These are phyloP conservation scores for Neoscytalidium dimidiatum DNA, from an alignment of 2,329 filamentous ascomycete species.

Conservation along the genomic window DNA sequence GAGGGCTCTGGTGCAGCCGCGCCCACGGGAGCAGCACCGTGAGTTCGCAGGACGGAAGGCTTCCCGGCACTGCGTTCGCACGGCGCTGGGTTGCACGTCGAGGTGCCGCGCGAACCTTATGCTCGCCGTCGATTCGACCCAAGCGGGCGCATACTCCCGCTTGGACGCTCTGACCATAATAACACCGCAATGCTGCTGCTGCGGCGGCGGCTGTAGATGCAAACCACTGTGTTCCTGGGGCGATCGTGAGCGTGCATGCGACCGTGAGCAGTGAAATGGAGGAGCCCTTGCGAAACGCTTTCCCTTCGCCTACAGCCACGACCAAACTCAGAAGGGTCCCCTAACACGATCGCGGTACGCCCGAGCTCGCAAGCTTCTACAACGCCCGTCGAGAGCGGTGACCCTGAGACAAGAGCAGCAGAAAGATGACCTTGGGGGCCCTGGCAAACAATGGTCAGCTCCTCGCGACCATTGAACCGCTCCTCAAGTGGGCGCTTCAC, in stretches of 20 bases:
- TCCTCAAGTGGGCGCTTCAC: conserved; percentile 32
- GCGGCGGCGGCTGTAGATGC: conserved; percentile 11
- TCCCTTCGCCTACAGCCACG: conserved; percentile 21
- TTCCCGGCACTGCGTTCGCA: not conserved
- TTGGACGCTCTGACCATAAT: conserved; percentile 17
- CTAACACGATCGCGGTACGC: conserved; percentile 22
- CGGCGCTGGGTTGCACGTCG: conserved; percentile 3
- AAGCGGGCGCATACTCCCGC: not conserved
- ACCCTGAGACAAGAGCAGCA: conserved; percentile 18
- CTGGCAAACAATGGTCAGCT: conserved; percentile 30
- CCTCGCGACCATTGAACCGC: conserved; percentile 33
- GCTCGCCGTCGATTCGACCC: conserved; percentile 7
- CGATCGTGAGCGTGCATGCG: conserved; percentile 19
- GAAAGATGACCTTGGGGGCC: conserved; percentile 21
- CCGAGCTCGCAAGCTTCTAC: conserved; percentile 21
- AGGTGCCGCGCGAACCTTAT: conserved; percentile 2
- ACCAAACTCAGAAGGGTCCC: conserved; percentile 22
- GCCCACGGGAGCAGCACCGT: not conserved
- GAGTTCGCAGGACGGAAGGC: not conserved
- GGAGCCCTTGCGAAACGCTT: conserved; percentile 20
- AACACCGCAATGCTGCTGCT: not conserved
- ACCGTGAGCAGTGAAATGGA: conserved; percentile 15
- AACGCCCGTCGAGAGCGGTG: conserved; percentile 19
- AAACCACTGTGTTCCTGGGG: conserved; percentile 5
- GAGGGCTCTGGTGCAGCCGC: not conserved